Evolutionary conservation across 2,329 filamentous ascomycete genomes (phyloP).

Genomic region (Periglandula ipomoeae): DNA sequence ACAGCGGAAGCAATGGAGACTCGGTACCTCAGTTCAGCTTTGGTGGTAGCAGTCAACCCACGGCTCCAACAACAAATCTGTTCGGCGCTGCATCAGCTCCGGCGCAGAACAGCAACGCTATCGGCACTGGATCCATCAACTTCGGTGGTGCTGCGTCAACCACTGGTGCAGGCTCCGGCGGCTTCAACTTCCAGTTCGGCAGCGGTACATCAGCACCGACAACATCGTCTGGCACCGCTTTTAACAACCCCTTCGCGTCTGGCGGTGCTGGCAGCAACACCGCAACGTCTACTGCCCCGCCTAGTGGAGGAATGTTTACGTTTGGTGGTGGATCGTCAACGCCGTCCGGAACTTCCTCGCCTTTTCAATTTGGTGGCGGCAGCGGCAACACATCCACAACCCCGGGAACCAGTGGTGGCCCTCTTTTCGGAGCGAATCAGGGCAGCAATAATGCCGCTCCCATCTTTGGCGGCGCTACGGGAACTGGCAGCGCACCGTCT

Average conservation of each 20-base stretch:
- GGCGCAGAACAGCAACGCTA: constrained; percentile 11
- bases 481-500: constrained; percentile 20
- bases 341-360: constrained; percentile 17
- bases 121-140: constrained; percentile 22
- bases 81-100: constrained; percentile 24
- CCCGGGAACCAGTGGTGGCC: constrained; percentile 12
- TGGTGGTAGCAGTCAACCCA: constrained; percentile 11
- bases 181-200: constrained; percentile 24
- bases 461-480: constrained; percentile 22
- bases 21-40: constrained; percentile 28
- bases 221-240: constrained; percentile 17
- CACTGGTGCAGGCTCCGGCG: constrained; percentile 14
- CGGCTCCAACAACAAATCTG: constrained; percentile 26
- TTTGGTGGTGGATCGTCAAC: constrained; percentile 25
- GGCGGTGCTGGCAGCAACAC: constrained; percentile 17
- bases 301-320: constrained; percentile 25
- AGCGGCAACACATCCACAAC: constrained; percentile 14
- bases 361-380: constrained; percentile 30
- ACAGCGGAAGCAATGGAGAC: constrained; percentile 15
- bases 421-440: constrained; percentile 20
- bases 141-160: constrained; percentile 26
- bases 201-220: constrained; percentile 8
- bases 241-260: constrained; percentile 32
- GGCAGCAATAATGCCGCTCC: constrained; percentile 15
- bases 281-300: constrained; percentile 14